Conservation (phyloP, 306 rosid species). For the Cicer yamashitae region DNA sequence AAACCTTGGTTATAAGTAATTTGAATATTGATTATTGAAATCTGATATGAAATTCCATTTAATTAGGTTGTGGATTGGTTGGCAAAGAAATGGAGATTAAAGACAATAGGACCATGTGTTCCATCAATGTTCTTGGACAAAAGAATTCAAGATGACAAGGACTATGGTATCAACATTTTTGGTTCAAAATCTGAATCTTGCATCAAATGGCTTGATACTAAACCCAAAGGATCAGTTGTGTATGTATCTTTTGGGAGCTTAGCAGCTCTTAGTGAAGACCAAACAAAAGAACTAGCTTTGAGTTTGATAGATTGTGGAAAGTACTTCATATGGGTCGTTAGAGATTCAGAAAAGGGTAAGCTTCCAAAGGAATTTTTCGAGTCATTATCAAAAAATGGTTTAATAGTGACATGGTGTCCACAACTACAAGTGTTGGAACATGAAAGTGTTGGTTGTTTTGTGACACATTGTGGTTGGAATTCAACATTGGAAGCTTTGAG, state of each 20-base stretch:
- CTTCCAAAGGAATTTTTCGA: neutral
- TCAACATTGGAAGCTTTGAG: constrained; percentile 27
- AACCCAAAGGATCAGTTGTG: neutral
- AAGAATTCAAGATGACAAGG: constrained; percentile 21
- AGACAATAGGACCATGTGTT: constrained; percentile 20
- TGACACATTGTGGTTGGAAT: constrained; percentile 33
- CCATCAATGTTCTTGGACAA: constrained; percentile 18
- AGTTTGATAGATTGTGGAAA: neutral
- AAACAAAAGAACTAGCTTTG: neutral
- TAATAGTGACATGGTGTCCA: neutral
- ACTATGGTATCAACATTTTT: constrained; percentile 4
- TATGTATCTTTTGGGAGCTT: constrained; percentile 16
- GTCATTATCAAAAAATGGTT: neutral
- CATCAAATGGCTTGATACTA: constrained; percentile 17
- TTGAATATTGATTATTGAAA: neutral
- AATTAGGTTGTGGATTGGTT: constrained; percentile 15
- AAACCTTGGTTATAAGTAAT: neutral
- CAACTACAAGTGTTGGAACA: constrained; percentile 1
- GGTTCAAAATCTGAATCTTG: constrained; percentile 1
- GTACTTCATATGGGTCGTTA: constrained; percentile 17
- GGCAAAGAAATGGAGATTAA: neutral
- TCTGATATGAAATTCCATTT: neutral
- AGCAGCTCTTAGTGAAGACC: constrained; percentile 7
- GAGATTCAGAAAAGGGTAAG: neutral
- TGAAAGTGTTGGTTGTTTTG: neutral